Evolutionary conservation across 2,329 filamentous ascomycete genomes (phyloP).

Genomic region (Hymenoscyphus repandus): DNA sequence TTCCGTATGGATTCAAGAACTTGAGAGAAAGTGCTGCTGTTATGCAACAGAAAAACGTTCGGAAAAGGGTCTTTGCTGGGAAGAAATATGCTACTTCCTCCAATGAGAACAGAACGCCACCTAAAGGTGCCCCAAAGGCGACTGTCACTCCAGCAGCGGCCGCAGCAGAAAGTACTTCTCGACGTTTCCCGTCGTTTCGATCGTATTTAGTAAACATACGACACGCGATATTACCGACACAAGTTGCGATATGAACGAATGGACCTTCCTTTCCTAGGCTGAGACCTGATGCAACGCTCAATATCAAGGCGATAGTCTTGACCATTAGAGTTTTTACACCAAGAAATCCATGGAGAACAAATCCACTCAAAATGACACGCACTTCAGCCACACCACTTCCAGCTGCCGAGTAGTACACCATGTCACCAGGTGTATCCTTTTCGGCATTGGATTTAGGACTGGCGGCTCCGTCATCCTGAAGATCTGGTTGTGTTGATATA

Average conservation of each 20-base stretch:
- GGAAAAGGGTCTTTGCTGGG: conserved; percentile 91
- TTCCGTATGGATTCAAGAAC: conserved; percentile 93
- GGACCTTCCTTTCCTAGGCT: conserved; percentile 90
- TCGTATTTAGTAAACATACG: conserved; percentile 94
- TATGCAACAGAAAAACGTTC: conserved; percentile 98
- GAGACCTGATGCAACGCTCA: conserved; percentile 88
- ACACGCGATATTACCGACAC: conserved; percentile 91
- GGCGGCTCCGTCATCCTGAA: conserved; percentile 41
- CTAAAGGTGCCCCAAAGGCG: conserved; percentile 85
- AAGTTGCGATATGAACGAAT: conserved; percentile 95
- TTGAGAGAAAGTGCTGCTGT: conserved; percentile 86
- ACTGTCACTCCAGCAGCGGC: conserved; percentile 90
- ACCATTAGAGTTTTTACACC: conserved; percentile 80
- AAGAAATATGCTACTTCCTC: conserved; percentile 98
- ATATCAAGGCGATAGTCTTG: conserved; percentile 76
- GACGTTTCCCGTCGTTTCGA: conserved; percentile 85
- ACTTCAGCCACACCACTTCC: conserved; percentile 97
- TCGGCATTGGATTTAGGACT: conserved; percentile 31
- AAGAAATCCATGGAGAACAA: conserved; percentile 92
- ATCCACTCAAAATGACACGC: conserved; percentile 95
- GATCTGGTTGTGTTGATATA: conserved; percentile 38
- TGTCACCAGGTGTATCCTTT: conserved; percentile 50
- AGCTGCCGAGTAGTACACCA: conserved; percentile 93
- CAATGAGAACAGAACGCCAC: conserved; percentile 85
- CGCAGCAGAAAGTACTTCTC: conserved; percentile 89